Conservation (phyloP, 2,329 filamentous ascomycete species). For the Colletotrichum destructivum region DNA sequence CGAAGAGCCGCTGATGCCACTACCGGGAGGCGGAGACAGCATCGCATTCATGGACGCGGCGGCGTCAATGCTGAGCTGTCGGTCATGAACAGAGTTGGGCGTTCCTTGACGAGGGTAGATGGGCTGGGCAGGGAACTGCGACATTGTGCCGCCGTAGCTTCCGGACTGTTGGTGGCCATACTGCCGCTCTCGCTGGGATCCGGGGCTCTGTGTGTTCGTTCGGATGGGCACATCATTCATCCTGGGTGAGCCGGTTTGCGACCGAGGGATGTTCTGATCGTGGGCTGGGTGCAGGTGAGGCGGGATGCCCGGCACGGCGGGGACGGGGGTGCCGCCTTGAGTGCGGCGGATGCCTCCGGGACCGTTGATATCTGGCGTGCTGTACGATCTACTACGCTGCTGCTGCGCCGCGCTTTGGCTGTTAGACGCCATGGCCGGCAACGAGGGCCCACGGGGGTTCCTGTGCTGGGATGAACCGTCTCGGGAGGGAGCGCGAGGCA, state of each 20-base stretch:
- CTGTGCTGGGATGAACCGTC: slow-evolving; percentile 80
- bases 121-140: slow-evolving; percentile 70
- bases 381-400: slow-evolving; percentile 89
- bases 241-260: slow-evolving; percentile 85
- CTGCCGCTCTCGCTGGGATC: slow-evolving; percentile 74
- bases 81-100: slow-evolving; percentile 56
- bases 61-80: slow-evolving; percentile 57
- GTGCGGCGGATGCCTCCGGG: slow-evolving; percentile 71
- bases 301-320: slow-evolving; percentile 83
- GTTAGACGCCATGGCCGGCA: slow-evolving; percentile 78
- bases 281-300: slow-evolving; percentile 75
- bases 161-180: slow-evolving; percentile 60
- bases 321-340: slow-evolving; percentile 70
- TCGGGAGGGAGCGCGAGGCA: slow-evolving; percentile 84
- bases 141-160: slow-evolving; percentile 67
- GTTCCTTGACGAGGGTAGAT: slow-evolving; percentile 65
- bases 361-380: slow-evolving; percentile 92
- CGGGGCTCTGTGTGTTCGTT: slow-evolving; percentile 80
- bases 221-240: slow-evolving; percentile 76
- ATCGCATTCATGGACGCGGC: slow-evolving; percentile 50
- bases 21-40: slow-evolving; percentile 63
- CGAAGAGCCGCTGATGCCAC: slow-evolving; percentile 46
- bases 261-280: slow-evolving; percentile 79
- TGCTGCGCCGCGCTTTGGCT: slow-evolving; percentile 72
- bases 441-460: slow-evolving; percentile 81